Percentiles rank a stretch among this genome's conserved stretches.
phyloP scores from a whole-genome alignment of 805 yeast genomes.

The Candida berthetii region DNA sequence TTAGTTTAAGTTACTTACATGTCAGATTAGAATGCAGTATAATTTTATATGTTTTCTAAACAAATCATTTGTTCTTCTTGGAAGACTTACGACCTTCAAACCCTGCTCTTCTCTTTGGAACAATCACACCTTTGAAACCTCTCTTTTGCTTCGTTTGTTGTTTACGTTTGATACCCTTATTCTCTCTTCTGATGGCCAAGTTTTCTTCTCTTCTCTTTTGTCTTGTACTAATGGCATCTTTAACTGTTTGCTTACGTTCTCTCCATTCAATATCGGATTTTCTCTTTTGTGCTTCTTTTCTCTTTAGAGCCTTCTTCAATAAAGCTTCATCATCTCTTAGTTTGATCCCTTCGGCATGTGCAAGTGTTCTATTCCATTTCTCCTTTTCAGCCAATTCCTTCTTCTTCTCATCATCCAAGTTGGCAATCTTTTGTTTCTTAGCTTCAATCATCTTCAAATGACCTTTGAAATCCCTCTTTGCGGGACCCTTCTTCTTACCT shows the following conservation, averaged over 20 bases:
- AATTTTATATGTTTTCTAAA: no score
- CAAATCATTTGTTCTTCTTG: background rate
- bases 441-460: constrained; percentile 73
- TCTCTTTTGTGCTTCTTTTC: constrained; percentile 76
- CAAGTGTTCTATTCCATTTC: constrained; percentile 79
- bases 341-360: constrained; percentile 85
- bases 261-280: constrained; percentile 90
- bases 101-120: constrained; percentile 68
- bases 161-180: constrained; percentile 75
- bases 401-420: constrained; percentile 57
- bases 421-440: constrained; percentile 57
- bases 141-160: constrained; percentile 62
- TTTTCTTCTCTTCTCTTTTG: constrained; percentile 90
- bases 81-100: constrained; percentile 64
- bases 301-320: constrained; percentile 77
- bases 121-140: constrained; percentile 52
- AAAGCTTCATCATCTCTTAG: constrained; percentile 86
- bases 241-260: constrained; percentile 79
- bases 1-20: no score
- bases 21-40: no score
- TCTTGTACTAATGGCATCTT: constrained; percentile 65
- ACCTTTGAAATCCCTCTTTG: constrained; percentile 76
- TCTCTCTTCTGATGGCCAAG: constrained; percentile 75
- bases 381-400: constrained; percentile 58
- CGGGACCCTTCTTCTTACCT: constrained; percentile 72